These are phyloP conservation scores for Nothopassalora personata DNA, from an alignment of 2,329 filamentous ascomycete species.

Conservation along the genomic window DNA sequence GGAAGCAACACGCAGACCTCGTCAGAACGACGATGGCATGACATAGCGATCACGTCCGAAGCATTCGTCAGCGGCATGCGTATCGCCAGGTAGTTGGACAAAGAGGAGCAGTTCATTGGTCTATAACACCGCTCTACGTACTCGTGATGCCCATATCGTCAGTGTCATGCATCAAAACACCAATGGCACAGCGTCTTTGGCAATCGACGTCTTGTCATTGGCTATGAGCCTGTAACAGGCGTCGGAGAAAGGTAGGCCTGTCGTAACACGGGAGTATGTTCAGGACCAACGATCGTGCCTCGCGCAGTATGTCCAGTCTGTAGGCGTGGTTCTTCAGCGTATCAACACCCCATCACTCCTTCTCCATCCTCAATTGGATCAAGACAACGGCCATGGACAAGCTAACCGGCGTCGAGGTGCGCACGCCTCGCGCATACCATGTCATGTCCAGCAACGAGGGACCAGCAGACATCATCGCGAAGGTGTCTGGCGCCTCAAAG, in stretches of 20 bases:
- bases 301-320: not conserved
- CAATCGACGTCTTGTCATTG: not conserved
- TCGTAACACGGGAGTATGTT: not conserved
- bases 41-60: not conserved
- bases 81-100: not conserved
- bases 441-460: conserved; percentile 46
- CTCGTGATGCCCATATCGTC: not conserved
- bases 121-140: not conserved
- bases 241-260: not conserved
- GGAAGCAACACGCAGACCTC: not conserved
- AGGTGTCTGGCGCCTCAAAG: conserved; percentile 44
- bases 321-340: not conserved
- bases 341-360: too few relatives aligned
- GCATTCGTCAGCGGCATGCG: not conserved
- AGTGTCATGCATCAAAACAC: not conserved
- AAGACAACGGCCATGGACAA: not conserved
- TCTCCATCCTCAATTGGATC: not conserved
- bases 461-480: conserved; percentile 48
- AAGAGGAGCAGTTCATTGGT: not conserved
- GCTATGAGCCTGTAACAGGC: not conserved
- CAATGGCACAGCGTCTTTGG: not conserved
- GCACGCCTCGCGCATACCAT: not conserved
- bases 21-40: not conserved
- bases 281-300: not conserved
- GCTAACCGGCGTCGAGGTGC: not conserved